phyloP scores from a whole-genome alignment of 1,139 yeast genomes.

The Taphrina populina region DNA sequence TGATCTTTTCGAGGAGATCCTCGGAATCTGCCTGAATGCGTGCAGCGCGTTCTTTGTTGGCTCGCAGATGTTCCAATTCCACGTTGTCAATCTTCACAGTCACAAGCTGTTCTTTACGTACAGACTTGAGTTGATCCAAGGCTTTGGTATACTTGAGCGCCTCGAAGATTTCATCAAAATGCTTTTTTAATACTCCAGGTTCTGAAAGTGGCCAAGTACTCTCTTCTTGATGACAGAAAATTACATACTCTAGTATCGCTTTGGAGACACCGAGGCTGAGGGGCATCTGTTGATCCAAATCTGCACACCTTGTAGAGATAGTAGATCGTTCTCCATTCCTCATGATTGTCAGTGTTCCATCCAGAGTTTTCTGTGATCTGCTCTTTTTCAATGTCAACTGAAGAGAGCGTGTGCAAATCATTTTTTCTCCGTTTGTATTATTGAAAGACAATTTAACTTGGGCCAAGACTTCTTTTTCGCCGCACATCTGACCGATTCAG shows the following conservation, averaged over 20 bases:
- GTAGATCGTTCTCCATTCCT: slow-evolving; percentile 71
- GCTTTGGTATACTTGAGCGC: slow-evolving; percentile 92
- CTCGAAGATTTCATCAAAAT: slow-evolving; percentile 95
- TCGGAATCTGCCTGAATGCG: slow-evolving; percentile 55
- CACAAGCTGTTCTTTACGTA: slow-evolving; percentile 71
- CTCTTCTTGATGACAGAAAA: slow-evolving; percentile 97
- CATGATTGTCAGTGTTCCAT: slow-evolving; percentile 71
- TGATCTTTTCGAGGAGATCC: slow-evolving; percentile 51
- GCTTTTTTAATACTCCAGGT: slow-evolving; percentile 80
- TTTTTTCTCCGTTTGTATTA: slow-evolving; percentile 68
- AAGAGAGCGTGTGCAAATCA: slow-evolving; percentile 85
- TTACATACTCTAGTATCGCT: slow-evolving; percentile 85
- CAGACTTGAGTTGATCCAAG: slow-evolving; percentile 64
- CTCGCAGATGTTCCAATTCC: slow-evolving; percentile 69
- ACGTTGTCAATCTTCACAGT: slow-evolving; percentile 76
- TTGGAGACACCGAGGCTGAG: slow-evolving; percentile 80
- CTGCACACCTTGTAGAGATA: slow-evolving; percentile 78
- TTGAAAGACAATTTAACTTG: slow-evolving; percentile 86
- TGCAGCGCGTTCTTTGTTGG: slow-evolving; percentile 71
- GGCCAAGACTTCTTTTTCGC: slow-evolving; percentile 75
- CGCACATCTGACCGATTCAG: slow-evolving; percentile 43
- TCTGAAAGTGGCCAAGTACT: slow-evolving; percentile 95
- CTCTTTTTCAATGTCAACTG: slow-evolving; percentile 64
- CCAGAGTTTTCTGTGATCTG: slow-evolving; percentile 81
- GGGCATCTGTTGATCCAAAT: slow-evolving; percentile 80